phyloP scores from a whole-genome alignment of 441 rosid species.

The Aleurites moluccanus region DNA sequence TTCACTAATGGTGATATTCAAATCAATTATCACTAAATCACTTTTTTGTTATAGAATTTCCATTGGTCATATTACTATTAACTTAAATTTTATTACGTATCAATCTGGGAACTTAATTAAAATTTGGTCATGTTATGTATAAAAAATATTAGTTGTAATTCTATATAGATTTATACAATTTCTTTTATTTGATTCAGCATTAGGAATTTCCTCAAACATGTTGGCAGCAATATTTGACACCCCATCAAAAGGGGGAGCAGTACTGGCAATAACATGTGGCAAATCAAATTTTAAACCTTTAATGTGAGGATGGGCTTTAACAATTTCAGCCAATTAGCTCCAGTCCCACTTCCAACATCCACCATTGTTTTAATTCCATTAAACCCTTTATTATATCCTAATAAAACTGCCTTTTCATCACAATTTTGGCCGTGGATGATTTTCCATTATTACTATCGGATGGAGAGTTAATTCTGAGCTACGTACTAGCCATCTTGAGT shows the following conservation, averaged over 20 bases:
- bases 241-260: conserved; percentile 30
- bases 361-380: conserved; percentile 26
- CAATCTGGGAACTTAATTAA: too few relatives aligned
- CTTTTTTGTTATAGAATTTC: too few relatives aligned
- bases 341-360: conserved; percentile 28
- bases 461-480: too few relatives aligned
- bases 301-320: conserved; percentile 34
- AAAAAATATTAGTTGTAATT: too few relatives aligned
- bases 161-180: too few relatives aligned
- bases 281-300: conserved; percentile 41
- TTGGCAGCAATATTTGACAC: conserved; percentile 26
- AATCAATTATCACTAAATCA: too few relatives aligned
- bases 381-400: conserved; percentile 30
- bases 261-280: conserved; percentile 37
- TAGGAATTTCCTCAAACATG: conserved; percentile 36
- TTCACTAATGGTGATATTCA: too few relatives aligned
- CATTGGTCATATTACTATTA: too few relatives aligned
- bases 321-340: conserved; percentile 27
- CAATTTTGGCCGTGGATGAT: conserved; percentile 20
- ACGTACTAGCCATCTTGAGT: too few relatives aligned
- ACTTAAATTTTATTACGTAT: too few relatives aligned
- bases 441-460: too few relatives aligned
- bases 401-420: conserved; percentile 17
- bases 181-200: conserved; percentile 27
- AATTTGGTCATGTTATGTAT: too few relatives aligned